Evolutionary conservation across 179 eudicot genomes (phyloP), one percentile per base, ranked within the genome.

Genomic region (Corrigiola litoralis): DNA sequence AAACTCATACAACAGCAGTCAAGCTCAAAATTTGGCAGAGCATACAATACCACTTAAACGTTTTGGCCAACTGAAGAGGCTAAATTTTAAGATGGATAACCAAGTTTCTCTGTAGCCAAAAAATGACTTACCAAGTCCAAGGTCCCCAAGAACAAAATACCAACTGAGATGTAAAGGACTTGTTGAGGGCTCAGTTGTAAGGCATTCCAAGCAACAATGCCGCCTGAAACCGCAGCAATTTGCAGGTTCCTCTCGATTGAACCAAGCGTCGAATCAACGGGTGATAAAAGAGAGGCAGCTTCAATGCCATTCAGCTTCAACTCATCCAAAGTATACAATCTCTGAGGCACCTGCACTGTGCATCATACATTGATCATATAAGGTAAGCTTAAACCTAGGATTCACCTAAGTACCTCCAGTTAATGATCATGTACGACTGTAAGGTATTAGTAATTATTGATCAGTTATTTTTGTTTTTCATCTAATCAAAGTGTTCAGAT

Each of bases 301-400:
- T 91, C 88, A 8, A 91, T 95, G 25, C 99, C 95, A 49, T 90
- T 95, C 77, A 95, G 75, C 81, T 85, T 88, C 44, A 95, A 72
- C 62, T 95, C 99, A 79, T 91, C 97, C 78, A 91, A 83, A 47
- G 79, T 79, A 77, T 95, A 95, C 5, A 91, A 80, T 75, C 96
- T 91, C 77, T 91, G 95, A 44, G 97, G 97, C 74, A 95, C 83
- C 99, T 94, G 88, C 62, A 72, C 79, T 71, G 75, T 52, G 55
- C 64, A 53, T 38, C 59, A 69, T 55, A 58, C 72, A 40, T 67
- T 57, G 63, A 72, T 55, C 57, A 72, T 51, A 48, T 54, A 41
- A 46, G 49, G 6, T 14, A 48, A 45, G 46, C 32, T 31, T 21
- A 21, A 29, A 55, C 38, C 57, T 11, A 36, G 12, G 11, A 7